These are phyloP conservation scores for Trichophyton simii DNA, from an alignment of 2,329 filamentous ascomycete genomes.

Conservation along the genomic window DNA sequence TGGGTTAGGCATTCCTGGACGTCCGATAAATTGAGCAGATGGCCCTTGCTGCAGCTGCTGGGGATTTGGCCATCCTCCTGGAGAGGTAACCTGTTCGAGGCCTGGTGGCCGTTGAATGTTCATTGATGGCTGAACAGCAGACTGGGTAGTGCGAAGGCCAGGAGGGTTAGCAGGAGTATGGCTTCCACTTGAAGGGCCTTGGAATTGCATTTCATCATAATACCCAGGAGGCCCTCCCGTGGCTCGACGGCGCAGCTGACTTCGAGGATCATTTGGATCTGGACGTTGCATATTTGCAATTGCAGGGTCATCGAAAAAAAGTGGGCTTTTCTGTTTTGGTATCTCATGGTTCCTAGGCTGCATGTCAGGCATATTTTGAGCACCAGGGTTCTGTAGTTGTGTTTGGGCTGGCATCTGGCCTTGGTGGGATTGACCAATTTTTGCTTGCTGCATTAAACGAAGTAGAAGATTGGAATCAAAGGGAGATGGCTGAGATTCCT, in stretches of 20 bases:
- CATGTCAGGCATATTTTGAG: slow-evolving; percentile 25
- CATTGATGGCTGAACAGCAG: slow-evolving; percentile 24
- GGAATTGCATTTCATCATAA: slow-evolving; percentile 31
- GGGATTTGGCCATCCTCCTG: slow-evolving; percentile 29
- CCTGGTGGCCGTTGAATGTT: slow-evolving; percentile 34
- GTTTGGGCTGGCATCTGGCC: slow-evolving; percentile 21
- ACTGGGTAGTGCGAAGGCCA: slow-evolving; percentile 24
- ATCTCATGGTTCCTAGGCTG: slow-evolving; percentile 21
- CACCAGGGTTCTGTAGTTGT: slow-evolving; percentile 22
- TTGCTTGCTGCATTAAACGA: slow-evolving; percentile 60
- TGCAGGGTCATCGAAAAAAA: slow-evolving; percentile 33
- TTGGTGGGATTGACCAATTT: slow-evolving; percentile 19
- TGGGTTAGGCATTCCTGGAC: slow-evolving; percentile 23
- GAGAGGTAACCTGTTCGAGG: slow-evolving; percentile 31
- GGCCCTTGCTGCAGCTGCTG: slow-evolving; percentile 25
- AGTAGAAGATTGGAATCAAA: slow-evolving; percentile 75
- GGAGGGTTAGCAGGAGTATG: slow-evolving; percentile 26
- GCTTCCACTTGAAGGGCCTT: slow-evolving; percentile 19
- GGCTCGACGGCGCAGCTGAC: slow-evolving; percentile 27
- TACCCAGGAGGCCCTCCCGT: slow-evolving; percentile 29
- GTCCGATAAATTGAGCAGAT: slow-evolving; percentile 24
- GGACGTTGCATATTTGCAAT: slow-evolving; percentile 32
- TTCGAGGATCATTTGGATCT: slow-evolving; percentile 20
- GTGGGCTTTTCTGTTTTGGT: slow-evolving; percentile 24
- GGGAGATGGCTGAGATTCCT: slow-evolving; percentile 30